Conservation (phyloP, 306 rosid genomes). For the Dryas alaskensis region DNA sequence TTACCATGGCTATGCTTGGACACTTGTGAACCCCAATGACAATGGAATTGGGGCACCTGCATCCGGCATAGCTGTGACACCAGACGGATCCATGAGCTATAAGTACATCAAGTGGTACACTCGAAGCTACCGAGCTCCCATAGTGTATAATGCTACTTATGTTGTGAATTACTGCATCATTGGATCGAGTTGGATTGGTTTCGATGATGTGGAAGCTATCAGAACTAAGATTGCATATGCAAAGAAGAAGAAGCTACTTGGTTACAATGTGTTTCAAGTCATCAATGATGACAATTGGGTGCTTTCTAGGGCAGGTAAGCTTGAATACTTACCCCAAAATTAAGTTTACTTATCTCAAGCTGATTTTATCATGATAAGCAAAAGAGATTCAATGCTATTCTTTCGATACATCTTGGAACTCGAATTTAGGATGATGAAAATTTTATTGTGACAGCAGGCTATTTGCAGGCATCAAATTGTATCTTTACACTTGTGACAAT, state of each 20-base stretch:
- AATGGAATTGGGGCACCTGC: constrained; percentile 30
- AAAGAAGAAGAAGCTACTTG: constrained; percentile 33
- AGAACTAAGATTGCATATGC: constrained; percentile 42
- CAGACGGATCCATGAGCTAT: constrained; percentile 29
- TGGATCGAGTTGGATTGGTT: constrained; percentile 43
- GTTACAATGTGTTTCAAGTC: constrained; percentile 32
- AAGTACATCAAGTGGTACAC: constrained; percentile 23
- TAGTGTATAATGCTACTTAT: constrained; percentile 28
- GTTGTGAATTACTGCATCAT: constrained; percentile 36
- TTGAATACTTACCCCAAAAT: not conserved
- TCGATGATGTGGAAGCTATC: constrained; percentile 42
- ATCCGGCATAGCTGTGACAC: not conserved
- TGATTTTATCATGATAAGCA: not conserved
- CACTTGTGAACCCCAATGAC: constrained; percentile 21
- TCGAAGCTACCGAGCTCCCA: not conserved
- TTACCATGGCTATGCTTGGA: constrained; percentile 47
- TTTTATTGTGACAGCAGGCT: not conserved
- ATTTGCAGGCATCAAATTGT: not conserved
- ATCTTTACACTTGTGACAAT: too few species aligned
- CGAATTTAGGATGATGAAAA: not conserved
- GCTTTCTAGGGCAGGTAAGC: constrained; percentile 44
- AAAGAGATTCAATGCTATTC: not conserved
- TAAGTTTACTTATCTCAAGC: not conserved
- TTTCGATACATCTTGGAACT: too few species aligned
- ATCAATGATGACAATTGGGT: constrained; percentile 38